Evolutionary conservation across 2,329 filamentous ascomycete genomes (phyloP).

Genomic region (Chalaropsis ovoidea): DNA sequence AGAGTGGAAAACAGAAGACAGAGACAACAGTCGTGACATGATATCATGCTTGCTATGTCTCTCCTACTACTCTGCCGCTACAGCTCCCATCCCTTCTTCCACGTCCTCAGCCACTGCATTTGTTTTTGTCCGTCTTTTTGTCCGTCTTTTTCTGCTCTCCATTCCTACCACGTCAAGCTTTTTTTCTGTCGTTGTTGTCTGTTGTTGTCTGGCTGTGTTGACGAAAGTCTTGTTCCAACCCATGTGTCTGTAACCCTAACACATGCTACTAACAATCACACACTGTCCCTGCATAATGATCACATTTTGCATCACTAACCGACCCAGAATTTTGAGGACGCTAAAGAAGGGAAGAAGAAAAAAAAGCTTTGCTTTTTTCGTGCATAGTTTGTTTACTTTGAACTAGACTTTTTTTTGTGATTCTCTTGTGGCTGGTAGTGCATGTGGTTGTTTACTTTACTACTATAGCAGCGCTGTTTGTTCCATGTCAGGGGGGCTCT

Average conservation of each 20-base stretch:
- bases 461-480: background rate
- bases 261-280: background rate
- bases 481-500: background rate
- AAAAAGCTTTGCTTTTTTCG: background rate
- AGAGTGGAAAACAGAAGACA: background rate
- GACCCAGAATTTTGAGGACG: background rate
- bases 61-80: background rate
- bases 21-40: background rate
- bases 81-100: background rate
- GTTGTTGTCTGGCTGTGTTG: background rate
- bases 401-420: background rate
- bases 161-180: background rate
- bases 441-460: background rate
- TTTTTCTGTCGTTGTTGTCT: background rate
- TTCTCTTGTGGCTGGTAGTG: background rate
- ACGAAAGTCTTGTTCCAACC: no score
- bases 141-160: background rate
- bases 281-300: background rate
- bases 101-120: slow-evolving; percentile 6
- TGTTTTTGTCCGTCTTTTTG: background rate
- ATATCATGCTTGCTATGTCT: background rate
- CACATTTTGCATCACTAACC: background rate
- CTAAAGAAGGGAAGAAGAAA: background rate
- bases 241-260: background rate
- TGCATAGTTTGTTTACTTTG: background rate